Percentiles rank a stretch among this genome's conserved stretches.
phyloP scores from a whole-genome alignment of 2,329 filamentous ascomycete genomes.

The Penicillium hesseltinei region DNA sequence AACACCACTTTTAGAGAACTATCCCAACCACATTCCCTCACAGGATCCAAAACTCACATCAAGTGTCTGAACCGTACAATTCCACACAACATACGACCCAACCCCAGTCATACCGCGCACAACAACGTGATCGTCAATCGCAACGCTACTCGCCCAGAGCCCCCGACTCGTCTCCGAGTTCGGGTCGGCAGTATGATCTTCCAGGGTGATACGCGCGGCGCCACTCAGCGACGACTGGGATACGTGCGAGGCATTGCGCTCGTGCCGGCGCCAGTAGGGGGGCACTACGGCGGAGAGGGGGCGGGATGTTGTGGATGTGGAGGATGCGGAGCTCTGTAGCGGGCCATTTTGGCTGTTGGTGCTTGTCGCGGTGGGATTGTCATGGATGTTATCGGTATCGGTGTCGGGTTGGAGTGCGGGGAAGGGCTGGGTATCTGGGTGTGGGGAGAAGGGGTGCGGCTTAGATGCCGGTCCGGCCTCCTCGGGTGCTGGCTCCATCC shows the following conservation, averaged over 20 bases:
- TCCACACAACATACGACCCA: constrained; percentile 96
- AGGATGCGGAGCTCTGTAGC: constrained; percentile 8
- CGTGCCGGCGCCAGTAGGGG: constrained; percentile 48
- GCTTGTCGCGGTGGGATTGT: background rate
- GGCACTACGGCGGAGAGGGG: constrained; percentile 38
- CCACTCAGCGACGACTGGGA: constrained; percentile 41
- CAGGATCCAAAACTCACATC: constrained; percentile 56
- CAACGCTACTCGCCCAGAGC: constrained; percentile 62
- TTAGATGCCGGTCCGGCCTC: constrained; percentile 34
- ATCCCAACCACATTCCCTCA: background rate
- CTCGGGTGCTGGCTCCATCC: constrained; percentile 44
- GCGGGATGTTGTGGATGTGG: constrained; percentile 14
- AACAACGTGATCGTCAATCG: constrained; percentile 62
- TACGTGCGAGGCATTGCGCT: constrained; percentile 40
- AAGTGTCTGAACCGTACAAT: constrained; percentile 81
- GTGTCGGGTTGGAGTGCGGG: constrained; percentile 1
- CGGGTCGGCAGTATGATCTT: constrained; percentile 62
- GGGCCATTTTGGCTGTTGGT: constrained; percentile 13
- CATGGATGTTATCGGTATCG: background rate
- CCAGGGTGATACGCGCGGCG: constrained; percentile 56
- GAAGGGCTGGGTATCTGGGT: constrained; percentile 7
- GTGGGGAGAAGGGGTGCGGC: constrained; percentile 24
- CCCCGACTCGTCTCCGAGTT: constrained; percentile 56
- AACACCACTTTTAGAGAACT: constrained; percentile 1
- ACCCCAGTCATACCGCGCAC: constrained; percentile 59